phyloP scores from a whole-genome alignment of 805 yeast species.

The Limtongia smithiae region DNA sequence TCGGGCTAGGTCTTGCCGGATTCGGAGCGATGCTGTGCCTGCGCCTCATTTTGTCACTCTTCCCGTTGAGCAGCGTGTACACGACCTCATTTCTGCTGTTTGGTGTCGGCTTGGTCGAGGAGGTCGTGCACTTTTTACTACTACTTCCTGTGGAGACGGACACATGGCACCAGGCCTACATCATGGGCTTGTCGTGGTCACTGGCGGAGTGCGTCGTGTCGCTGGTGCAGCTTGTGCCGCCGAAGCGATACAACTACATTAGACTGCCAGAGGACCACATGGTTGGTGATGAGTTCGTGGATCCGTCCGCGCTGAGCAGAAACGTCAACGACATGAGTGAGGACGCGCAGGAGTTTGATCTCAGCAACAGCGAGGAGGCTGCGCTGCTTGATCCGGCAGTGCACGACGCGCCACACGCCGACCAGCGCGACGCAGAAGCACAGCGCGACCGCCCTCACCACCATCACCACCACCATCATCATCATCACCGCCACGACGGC shows the following conservation, averaged over 20 bases:
- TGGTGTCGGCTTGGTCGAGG: slow-evolving; percentile 24
- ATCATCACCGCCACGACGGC: slow-evolving; percentile 8
- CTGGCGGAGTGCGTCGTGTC: slow-evolving; percentile 23
- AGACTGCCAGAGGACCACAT: slow-evolving; percentile 12
- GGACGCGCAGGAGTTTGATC: slow-evolving; percentile 16
- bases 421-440: not conserved
- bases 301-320: slow-evolving; percentile 13
- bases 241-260: slow-evolving; percentile 18
- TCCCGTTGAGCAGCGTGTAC: slow-evolving; percentile 22
- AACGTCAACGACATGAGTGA: slow-evolving; percentile 7
- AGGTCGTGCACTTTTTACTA: slow-evolving; percentile 16
- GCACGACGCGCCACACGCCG: slow-evolving; percentile 1
- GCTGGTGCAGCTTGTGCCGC: slow-evolving; percentile 22
- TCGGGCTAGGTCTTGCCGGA: slow-evolving; percentile 22
- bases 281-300: slow-evolving; percentile 1
- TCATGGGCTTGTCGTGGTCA: slow-evolving; percentile 24
- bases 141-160: slow-evolving; percentile 11
- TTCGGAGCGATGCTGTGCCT: slow-evolving; percentile 15
- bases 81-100: slow-evolving; percentile 22
- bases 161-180: slow-evolving; percentile 22
- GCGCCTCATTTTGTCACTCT: slow-evolving; percentile 21
- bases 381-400: slow-evolving; percentile 7
- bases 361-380: slow-evolving; percentile 5
- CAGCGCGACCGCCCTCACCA: slow-evolving; percentile 7
- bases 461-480: slow-evolving; percentile 19